Percentiles rank a stretch among this genome's conserved stretches.
Conservation (phyloP, 371 early-diverging fungal species). For the Mortierella sp. region DNA sequence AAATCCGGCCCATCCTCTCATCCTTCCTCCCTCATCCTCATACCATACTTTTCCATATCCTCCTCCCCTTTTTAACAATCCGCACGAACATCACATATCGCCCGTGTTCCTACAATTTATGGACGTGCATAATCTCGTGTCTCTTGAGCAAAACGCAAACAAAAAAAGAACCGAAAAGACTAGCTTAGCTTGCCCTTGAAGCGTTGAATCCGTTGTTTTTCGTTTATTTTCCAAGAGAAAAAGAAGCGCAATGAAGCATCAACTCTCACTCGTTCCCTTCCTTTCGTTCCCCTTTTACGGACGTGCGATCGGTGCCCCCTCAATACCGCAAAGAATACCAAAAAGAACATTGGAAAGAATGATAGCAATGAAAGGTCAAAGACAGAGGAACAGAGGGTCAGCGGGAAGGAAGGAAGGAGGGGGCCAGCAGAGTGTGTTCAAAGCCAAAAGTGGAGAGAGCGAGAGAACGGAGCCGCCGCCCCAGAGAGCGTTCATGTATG, state of each 20-base stretch:
- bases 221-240: neutral
- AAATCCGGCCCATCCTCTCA: neutral
- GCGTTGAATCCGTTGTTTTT: neutral
- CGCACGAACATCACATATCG: neutral
- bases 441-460: conserved; percentile 6
- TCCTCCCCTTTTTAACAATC: neutral
- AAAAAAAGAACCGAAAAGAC: neutral
- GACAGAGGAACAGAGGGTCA: neutral
- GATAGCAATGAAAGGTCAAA: neutral
- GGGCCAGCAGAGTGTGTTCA: neutral
- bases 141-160: neutral
- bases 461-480: neutral
- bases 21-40: neutral
- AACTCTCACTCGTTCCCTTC: neutral
- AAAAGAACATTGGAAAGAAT: neutral
- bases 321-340: neutral
- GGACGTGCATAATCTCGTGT: neutral
- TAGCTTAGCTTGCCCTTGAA: neutral
- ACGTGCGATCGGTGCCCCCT: neutral
- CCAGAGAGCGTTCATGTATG: conserved; percentile 9
- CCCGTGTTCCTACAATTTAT: neutral
- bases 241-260: neutral
- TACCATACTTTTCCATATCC: neutral
- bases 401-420: neutral
- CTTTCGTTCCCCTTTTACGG: neutral